phyloP scores from a whole-genome alignment of 139 green algal species.

The Picochlorum costavermella region DNA sequence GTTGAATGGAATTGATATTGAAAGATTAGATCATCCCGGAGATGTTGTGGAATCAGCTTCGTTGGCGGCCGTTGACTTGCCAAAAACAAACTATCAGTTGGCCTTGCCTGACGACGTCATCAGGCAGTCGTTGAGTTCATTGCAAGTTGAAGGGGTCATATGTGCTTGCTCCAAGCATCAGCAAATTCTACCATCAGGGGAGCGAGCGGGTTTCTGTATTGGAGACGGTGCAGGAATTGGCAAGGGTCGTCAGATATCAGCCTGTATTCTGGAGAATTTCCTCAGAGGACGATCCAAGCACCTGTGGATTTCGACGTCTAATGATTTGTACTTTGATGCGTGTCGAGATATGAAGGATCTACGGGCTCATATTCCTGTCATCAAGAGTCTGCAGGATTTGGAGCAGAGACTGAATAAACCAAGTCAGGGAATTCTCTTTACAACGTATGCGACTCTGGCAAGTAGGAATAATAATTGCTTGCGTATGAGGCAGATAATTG shows the following conservation, averaged over 20 bases:
- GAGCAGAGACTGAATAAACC: conserved; percentile 69
- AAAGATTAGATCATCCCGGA: conserved; percentile 37
- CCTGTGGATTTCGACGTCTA: conserved; percentile 66
- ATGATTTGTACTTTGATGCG: conserved; percentile 56
- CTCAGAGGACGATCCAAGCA: conserved; percentile 44
- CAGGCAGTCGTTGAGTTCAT: conserved; percentile 45
- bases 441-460: conserved; percentile 78
- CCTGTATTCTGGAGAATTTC: conserved; percentile 80
- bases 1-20: neutral
- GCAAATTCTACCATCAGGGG: conserved; percentile 54
- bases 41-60: conserved; percentile 63
- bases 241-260: conserved; percentile 74
- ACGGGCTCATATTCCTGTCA: conserved; percentile 47
- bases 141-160: conserved; percentile 83
- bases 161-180: conserved; percentile 76
- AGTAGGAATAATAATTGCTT: conserved; percentile 8
- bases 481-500: conserved; percentile 60
- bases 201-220: conserved; percentile 25
- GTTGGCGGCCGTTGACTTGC: conserved; percentile 63
- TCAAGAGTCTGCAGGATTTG: conserved; percentile 46
- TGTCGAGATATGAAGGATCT: conserved; percentile 53
- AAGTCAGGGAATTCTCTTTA: conserved; percentile 74
- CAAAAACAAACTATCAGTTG: conserved; percentile 57
- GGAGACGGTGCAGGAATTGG: conserved; percentile 77
- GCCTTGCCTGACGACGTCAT: conserved; percentile 27